Percentiles rank a stretch among this genome's conserved stretches.
Evolutionary conservation across 768 basidiomycete species (phyloP).

Genomic region (Leccinum sublutescens): DNA sequence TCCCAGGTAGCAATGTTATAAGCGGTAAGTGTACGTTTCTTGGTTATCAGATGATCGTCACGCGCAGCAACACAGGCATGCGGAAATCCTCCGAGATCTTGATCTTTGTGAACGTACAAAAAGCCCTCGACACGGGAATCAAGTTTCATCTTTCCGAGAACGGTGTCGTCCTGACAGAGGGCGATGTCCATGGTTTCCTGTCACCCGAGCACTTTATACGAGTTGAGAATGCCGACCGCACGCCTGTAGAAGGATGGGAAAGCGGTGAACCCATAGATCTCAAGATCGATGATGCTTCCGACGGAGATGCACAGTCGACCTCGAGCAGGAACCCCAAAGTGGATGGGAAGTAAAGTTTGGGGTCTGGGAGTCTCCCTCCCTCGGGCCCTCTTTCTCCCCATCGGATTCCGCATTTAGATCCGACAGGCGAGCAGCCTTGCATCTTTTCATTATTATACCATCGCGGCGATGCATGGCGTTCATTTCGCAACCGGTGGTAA

Average conservation of each 20-base stretch:
- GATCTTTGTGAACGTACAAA: slow-evolving; percentile 76
- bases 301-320: not conserved
- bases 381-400: not conserved
- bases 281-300: not conserved
- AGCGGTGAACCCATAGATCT: not conserved
- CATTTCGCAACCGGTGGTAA: not conserved
- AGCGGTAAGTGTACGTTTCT: slow-evolving; percentile 57
- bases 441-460: not conserved
- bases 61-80: slow-evolving; percentile 57
- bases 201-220: slow-evolving; percentile 62
- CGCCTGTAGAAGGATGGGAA: slow-evolving; percentile 25
- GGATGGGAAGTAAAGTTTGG: not conserved
- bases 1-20: slow-evolving; percentile 61
- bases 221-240: slow-evolving; percentile 50
- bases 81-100: slow-evolving; percentile 73
- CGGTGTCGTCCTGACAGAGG: slow-evolving; percentile 85
- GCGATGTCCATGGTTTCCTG: slow-evolving; percentile 63
- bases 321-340: not conserved
- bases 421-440: not conserved
- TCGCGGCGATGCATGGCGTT: not conserved
- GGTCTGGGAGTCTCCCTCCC: not conserved
- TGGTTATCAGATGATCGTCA: not conserved
- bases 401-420: not conserved
- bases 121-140: slow-evolving; percentile 65
- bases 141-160: slow-evolving; percentile 80